phyloP scores from a whole-genome alignment of 2,329 filamentous ascomycete genomes.

The Colletotrichum paranaense region DNA sequence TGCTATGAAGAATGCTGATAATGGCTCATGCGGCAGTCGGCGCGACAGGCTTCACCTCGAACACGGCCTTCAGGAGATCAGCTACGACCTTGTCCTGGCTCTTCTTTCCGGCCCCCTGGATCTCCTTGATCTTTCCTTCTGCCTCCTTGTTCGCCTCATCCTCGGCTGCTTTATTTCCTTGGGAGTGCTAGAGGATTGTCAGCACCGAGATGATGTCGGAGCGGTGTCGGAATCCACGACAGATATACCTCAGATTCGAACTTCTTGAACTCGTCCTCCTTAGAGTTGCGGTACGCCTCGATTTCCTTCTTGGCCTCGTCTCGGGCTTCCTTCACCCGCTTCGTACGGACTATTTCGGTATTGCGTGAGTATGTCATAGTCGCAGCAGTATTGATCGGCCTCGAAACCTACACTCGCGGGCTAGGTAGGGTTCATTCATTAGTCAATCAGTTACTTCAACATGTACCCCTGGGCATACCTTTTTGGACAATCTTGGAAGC shows the following conservation, averaged over 20 bases:
- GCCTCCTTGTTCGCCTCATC: constrained; percentile 83
- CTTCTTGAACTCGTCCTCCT: constrained; percentile 94
- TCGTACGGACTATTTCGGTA: constrained; percentile 73
- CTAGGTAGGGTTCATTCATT: constrained; percentile 53
- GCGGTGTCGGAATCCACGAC: not conserved
- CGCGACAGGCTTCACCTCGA: constrained; percentile 80
- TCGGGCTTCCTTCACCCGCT: constrained; percentile 95
- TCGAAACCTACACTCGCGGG: constrained; percentile 82
- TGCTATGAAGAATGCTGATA: not conserved
- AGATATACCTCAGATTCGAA: constrained; percentile 78
- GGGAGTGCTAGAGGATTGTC: constrained; percentile 79
- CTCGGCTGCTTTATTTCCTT: constrained; percentile 86
- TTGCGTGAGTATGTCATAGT: constrained; percentile 16
- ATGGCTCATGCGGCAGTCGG: constrained; percentile 44
- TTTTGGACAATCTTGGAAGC: constrained; percentile 99
- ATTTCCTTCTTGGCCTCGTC: constrained; percentile 98
- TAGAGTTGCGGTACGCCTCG: constrained; percentile 87
- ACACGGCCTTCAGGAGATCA: constrained; percentile 86
- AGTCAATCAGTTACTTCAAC: not conserved
- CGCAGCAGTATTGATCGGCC: constrained; percentile 23
- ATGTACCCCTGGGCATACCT: constrained; percentile 64
- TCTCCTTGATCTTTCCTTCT: constrained; percentile 84
- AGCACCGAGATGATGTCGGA: not conserved
- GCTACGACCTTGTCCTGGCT: constrained; percentile 83
- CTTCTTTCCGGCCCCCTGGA: constrained; percentile 83